A percentile compares a stretch with the other conserved stretches of the same genome.
These are phyloP conservation scores for Neofusicoccum sp. DNA, from an alignment of 2,329 filamentous ascomycete species.

Conservation along the genomic window DNA sequence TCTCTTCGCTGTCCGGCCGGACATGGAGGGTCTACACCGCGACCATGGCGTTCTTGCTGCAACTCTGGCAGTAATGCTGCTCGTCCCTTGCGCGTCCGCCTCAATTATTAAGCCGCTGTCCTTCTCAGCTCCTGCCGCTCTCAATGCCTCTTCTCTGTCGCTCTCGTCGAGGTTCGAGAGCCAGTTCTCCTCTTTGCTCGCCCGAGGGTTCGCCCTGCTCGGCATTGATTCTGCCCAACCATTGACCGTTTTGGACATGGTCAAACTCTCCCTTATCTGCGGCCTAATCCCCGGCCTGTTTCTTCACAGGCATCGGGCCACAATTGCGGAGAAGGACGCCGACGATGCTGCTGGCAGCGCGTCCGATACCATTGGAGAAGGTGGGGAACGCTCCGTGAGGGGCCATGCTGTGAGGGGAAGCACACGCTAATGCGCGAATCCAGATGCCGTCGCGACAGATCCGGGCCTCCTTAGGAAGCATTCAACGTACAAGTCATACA, in stretches of 20 bases:
- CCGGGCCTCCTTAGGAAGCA: constrained; percentile 78
- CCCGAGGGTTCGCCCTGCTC: constrained; percentile 27
- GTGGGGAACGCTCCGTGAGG: constrained; percentile 3
- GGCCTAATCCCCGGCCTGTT: constrained; percentile 37
- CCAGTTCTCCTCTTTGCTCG: constrained; percentile 16
- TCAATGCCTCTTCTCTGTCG: constrained; percentile 7
- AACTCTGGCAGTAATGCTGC: constrained; percentile 5
- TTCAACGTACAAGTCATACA: constrained; percentile 69
- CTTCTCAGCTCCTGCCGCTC: not conserved
- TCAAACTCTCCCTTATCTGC: constrained; percentile 37
- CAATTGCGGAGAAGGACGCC: constrained; percentile 17
- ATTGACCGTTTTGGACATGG: constrained; percentile 36
- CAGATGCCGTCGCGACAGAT: constrained; percentile 59
- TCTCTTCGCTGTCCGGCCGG: constrained; percentile 9
- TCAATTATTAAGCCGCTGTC: constrained; percentile 6
- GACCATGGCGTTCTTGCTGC: constrained; percentile 11
- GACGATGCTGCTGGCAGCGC: constrained; percentile 18
- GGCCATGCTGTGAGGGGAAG: not conserved
- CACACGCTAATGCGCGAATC: constrained; percentile 10
- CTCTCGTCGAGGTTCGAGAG: not conserved
- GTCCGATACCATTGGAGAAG: constrained; percentile 14
- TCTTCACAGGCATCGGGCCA: constrained; percentile 28
- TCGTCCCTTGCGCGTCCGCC: not conserved
- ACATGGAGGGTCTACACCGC: constrained; percentile 14
- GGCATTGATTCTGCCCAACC: constrained; percentile 22